Percentiles rank a stretch among this genome's conserved stretches.
Evolutionary conservation across 208 protist genomes (phyloP).

Genomic region (Leishmania aethiopica): DNA sequence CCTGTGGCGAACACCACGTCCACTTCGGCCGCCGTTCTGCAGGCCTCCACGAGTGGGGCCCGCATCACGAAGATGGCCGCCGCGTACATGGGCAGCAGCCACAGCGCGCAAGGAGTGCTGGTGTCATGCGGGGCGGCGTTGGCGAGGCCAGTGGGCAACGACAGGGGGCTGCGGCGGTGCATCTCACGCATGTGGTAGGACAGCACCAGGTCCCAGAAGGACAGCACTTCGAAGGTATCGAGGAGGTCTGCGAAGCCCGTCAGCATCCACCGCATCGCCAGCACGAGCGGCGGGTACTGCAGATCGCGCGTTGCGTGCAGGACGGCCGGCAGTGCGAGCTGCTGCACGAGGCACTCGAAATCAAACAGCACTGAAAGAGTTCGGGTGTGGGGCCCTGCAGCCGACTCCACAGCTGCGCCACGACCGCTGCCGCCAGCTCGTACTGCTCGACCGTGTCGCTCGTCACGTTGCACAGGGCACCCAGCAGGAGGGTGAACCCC

Average conservation of each 20-base stretch:
- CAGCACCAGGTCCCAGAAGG: constrained; percentile 84
- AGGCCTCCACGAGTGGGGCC: constrained; percentile 74
- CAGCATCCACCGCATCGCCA: constrained; percentile 84
- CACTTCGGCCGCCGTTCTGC: constrained; percentile 56
- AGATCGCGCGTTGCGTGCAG: constrained; percentile 70
- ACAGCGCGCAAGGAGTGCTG: constrained; percentile 63
- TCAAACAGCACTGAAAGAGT: constrained; percentile 74
- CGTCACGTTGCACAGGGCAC: constrained; percentile 82
- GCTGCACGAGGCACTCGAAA: constrained; percentile 78
- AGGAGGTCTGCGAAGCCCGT: constrained; percentile 81
- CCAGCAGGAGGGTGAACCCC: constrained; percentile 56
- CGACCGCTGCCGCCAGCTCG: constrained; percentile 69
- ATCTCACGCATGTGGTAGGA: constrained; percentile 81
- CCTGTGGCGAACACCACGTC: constrained; percentile 62
- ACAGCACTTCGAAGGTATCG: constrained; percentile 71
- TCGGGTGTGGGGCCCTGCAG: constrained; percentile 88
- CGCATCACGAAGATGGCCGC: constrained; percentile 81
- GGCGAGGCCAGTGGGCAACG: constrained; percentile 36
- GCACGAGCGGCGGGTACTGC: constrained; percentile 56
- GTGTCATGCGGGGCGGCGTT: constrained; percentile 6
- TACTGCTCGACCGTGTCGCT: constrained; percentile 87
- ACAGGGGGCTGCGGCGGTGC: constrained; percentile 46
- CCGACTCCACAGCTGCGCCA: constrained; percentile 77
- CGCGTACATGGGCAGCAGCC: constrained; percentile 78
- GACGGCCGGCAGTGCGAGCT: constrained; percentile 62